These are phyloP conservation scores for Staphylotrichum tortipilum DNA, from an alignment of 495 filamentous ascomycete genomes.

Conservation along the genomic window DNA sequence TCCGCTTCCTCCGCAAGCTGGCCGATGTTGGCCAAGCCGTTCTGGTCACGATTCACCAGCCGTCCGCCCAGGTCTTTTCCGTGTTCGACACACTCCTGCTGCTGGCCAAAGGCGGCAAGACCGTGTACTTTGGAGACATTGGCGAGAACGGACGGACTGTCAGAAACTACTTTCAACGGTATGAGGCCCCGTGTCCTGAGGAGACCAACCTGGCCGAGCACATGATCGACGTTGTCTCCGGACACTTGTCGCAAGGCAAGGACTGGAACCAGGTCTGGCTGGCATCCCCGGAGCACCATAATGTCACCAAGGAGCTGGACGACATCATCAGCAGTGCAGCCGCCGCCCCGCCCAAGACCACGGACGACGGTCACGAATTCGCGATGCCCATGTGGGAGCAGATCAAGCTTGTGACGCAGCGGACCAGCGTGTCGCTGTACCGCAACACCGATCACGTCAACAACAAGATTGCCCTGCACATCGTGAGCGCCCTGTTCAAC, in stretches of 20 bases:
- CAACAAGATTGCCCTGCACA: constrained; percentile 42
- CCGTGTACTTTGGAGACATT: constrained; percentile 59
- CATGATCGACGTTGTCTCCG: constrained; percentile 80
- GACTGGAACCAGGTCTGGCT: constrained; percentile 78
- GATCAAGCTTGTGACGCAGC: constrained; percentile 35
- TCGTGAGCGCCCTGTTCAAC: constrained; percentile 50
- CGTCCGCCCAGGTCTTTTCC: constrained; percentile 61
- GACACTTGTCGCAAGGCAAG: constrained; percentile 41
- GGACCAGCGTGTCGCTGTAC: constrained; percentile 68
- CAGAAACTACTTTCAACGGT: constrained; percentile 44
- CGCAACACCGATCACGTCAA: constrained; percentile 64
- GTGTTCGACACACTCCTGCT: constrained; percentile 65
- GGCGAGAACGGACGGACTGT: constrained; percentile 32
- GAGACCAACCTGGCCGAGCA: constrained; percentile 70
- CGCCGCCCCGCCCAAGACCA: constrained; percentile 13
- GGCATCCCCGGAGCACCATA: constrained; percentile 53
- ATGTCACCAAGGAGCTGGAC: constrained; percentile 54
- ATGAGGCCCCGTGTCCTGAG: constrained; percentile 57
- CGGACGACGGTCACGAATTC: constrained; percentile 27
- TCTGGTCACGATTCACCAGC: constrained; percentile 69
- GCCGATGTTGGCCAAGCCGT: constrained; percentile 66
- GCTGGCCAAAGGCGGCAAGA: constrained; percentile 56
- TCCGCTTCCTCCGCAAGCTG: constrained; percentile 77
- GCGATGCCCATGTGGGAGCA: constrained; percentile 31
- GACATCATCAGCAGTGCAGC: constrained; percentile 41